A percentile compares a stretch with the other conserved stretches of the same genome.
phyloP scores from a whole-genome alignment of 148 eudicot species.

The Heliosperma pusillum region DNA sequence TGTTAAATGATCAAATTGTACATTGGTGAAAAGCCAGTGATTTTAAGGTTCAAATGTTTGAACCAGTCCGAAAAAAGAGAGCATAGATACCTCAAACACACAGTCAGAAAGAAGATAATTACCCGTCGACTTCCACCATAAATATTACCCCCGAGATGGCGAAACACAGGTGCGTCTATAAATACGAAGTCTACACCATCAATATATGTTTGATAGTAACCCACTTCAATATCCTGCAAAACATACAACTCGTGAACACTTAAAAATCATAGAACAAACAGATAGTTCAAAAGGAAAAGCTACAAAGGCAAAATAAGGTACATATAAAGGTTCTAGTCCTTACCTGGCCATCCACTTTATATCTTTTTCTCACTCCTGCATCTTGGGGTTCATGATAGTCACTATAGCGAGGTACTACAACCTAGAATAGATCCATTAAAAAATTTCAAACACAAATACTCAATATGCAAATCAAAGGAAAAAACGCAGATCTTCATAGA shows the following conservation, averaged over 20 bases:
- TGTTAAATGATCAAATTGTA: not conserved
- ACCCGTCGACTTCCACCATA: constrained; percentile 88
- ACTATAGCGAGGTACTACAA: constrained; percentile 81
- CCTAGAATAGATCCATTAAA: constrained; percentile 36
- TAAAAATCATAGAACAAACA: not conserved
- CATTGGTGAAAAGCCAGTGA: not conserved
- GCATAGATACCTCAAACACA: not conserved
- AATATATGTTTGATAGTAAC: constrained; percentile 71
- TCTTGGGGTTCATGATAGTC: constrained; percentile 67
- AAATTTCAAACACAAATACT: not conserved
- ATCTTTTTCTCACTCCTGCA: constrained; percentile 65
- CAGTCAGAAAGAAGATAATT: constrained; percentile 21
- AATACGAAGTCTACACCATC: constrained; percentile 97
- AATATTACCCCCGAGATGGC: constrained; percentile 61
- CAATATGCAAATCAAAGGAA: not conserved
- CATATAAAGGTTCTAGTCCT: not conserved
- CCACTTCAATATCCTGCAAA: constrained; percentile 87
- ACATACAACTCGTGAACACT: not conserved
- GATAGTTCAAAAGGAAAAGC: not conserved
- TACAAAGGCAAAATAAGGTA: not conserved
- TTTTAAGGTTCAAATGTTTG: not conserved
- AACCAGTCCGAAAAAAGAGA: not conserved
- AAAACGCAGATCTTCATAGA: not conserved
- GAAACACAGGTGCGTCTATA: constrained; percentile 59
- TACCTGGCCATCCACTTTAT: constrained; percentile 90